phyloP scores from a whole-genome alignment of 164 flowering plant species.

The Tetrastigma voinierianum region DNA sequence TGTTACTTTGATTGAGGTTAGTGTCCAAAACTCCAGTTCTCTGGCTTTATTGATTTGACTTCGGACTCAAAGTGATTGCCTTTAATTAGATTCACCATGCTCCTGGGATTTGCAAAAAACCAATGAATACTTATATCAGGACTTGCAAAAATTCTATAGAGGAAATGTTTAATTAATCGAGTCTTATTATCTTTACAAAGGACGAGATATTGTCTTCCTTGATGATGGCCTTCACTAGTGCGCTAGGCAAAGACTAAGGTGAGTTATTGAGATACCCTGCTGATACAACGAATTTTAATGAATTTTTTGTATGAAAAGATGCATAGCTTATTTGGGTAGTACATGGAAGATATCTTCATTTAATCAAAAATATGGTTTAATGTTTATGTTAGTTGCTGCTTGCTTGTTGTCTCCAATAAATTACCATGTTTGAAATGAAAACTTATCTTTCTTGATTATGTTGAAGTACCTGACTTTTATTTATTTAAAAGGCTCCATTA shows the following conservation, averaged over 20 bases:
- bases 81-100: neutral
- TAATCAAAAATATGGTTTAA: too few relatives aligned
- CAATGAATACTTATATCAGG: neutral
- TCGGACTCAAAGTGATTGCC: too few relatives aligned
- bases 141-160: neutral
- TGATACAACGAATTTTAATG: neutral
- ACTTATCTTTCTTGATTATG: too few relatives aligned
- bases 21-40: slow-evolving; percentile 3
- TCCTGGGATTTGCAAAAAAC: too few relatives aligned
- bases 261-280: slow-evolving; percentile 8
- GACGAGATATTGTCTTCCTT: slow-evolving; percentile 93
- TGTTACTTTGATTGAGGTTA: slow-evolving; percentile 95
- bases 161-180: too few relatives aligned
- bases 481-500: too few relatives aligned
- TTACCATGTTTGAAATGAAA: too few relatives aligned
- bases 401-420: too few relatives aligned
- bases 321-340: neutral
- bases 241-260: slow-evolving; percentile 91
- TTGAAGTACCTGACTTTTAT: too few relatives aligned
- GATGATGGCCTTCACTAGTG: slow-evolving; percentile 94
- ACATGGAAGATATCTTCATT: too few relatives aligned
- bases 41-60: too few relatives aligned
- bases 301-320: neutral
- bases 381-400: too few relatives aligned
- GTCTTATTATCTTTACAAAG: slow-evolving; percentile 47